phyloP scores from a whole-genome alignment of 2,329 filamentous ascomycete species.

The Fusarium sp. region DNA sequence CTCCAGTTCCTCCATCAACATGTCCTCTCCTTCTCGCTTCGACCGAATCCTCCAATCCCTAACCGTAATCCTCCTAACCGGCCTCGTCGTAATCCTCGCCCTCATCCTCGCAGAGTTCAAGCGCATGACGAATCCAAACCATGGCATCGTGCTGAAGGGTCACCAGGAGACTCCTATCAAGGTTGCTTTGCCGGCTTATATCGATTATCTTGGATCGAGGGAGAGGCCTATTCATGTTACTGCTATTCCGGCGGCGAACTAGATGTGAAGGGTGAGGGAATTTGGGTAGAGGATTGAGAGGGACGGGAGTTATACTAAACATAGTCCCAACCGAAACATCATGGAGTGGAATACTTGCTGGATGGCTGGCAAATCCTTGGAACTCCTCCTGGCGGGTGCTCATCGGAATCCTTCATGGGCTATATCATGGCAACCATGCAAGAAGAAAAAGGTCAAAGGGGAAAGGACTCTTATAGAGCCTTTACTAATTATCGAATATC shows the following conservation, averaged over 20 bases:
- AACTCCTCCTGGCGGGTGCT: too few species aligned
- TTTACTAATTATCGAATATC: background rate
- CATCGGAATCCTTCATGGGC: too few species aligned
- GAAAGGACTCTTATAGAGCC: background rate
- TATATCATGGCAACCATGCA: too few species aligned
- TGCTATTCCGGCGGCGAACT: background rate
- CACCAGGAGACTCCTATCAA: background rate
- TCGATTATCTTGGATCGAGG: background rate
- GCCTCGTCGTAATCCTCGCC: conserved; percentile 19
- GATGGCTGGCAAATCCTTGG: too few species aligned
- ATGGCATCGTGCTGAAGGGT: background rate
- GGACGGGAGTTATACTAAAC: too few species aligned
- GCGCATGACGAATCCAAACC: conserved; percentile 9
- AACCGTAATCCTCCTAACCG: conserved; percentile 9
- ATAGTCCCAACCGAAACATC: too few species aligned
- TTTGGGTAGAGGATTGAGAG: background rate
- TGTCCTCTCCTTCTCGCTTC: background rate
- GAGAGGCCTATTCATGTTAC: background rate
- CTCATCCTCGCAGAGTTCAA: conserved; percentile 29
- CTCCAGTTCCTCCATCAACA: background rate
- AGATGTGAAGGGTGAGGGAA: background rate
- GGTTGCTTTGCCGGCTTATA: background rate
- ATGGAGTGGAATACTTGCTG: too few species aligned
- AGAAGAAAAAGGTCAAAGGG: too few species aligned
- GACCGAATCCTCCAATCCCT: background rate